Evolutionary conservation across 2,329 filamentous ascomycete genomes (phyloP), one percentile per base, ranked within the genome.

Genomic region (Ophiostoma ips): DNA sequence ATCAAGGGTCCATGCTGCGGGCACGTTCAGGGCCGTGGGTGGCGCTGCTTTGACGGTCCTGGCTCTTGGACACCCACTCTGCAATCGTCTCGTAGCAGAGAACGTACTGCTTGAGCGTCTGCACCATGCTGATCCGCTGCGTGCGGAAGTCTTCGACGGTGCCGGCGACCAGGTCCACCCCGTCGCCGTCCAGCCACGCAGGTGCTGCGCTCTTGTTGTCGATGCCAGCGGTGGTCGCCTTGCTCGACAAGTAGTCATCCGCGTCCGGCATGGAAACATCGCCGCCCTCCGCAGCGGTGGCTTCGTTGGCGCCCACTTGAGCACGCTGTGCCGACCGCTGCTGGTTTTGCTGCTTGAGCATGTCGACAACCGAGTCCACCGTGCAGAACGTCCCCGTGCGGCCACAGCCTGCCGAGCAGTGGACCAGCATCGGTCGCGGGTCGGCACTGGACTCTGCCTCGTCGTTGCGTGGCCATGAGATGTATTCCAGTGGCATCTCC

Each of bases 301-400:
- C 30, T 15, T 15, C 44, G 13, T 41, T 16, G 11, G 30, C 41
- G 5, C 21, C 19, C 24, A 18, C 43, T 45, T 45, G 31, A n/a
- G 28, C 43, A 24, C 24, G 40, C 15, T 45, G 43, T 24, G 37
- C 21, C 12, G 41, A 21, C 10, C 43, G 40, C 34, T 50, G 40
- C 34, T 50, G 54, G 13, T 46, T 76, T 64, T 95, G 88, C n/a
- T 86, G 80, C 68, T 95, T 95, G 53, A 98, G 69, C 85, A 95
- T 94, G 65, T 95, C 89, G 51, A 96, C 83, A 9, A 96, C 92
- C 36, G 84, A 90, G 63, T 96, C 92, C 15, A 96, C 88, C 0
- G 92, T 94, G 64, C 92, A 96, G 62, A 96, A 98, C 0, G 92
- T 90, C 3, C 92, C 92, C 0, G 92, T 98, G 13, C 92, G 83